Conservation (phyloP, 441 rosid species). For the Lepidium campestre region DNA sequence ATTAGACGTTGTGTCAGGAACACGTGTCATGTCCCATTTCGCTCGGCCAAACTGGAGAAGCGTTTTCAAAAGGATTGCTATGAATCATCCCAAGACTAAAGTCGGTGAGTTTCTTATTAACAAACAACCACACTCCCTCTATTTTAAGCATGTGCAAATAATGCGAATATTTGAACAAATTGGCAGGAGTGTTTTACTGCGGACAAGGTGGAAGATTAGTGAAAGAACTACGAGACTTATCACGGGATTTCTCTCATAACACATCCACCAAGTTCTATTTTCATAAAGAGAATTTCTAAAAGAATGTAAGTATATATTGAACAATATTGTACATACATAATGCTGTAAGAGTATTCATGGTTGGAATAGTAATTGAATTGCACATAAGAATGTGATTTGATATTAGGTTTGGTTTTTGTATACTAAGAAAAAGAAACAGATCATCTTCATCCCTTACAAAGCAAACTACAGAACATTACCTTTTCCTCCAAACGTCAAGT, state of each 20-base stretch:
- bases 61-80: slow-evolving; percentile 49
- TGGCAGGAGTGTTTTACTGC: slow-evolving; percentile 68
- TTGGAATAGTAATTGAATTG: not conserved
- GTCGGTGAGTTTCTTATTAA: slow-evolving; percentile 40
- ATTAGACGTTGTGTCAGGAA: slow-evolving; percentile 66
- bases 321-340: not conserved
- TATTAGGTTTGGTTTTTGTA: slow-evolving; percentile 2
- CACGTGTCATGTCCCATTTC: slow-evolving; percentile 60
- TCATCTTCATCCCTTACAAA: not conserved
- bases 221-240: slow-evolving; percentile 41
- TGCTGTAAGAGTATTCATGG: slow-evolving; percentile 13
- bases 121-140: not conserved
- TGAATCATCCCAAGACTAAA: slow-evolving; percentile 39
- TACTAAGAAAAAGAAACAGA: not conserved
- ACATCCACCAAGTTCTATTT: slow-evolving; percentile 60
- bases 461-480: too few species aligned
- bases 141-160: not conserved
- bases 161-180: not conserved
- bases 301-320: not conserved
- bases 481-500: not conserved
- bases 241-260: slow-evolving; percentile 53
- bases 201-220: slow-evolving; percentile 47
- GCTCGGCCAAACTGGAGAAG: slow-evolving; percentile 63
- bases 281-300: slow-evolving; percentile 62
- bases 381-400: slow-evolving; percentile 8